phyloP scores from a whole-genome alignment of 2,329 filamentous ascomycete genomes.

The Trichoderma lentiforme region DNA sequence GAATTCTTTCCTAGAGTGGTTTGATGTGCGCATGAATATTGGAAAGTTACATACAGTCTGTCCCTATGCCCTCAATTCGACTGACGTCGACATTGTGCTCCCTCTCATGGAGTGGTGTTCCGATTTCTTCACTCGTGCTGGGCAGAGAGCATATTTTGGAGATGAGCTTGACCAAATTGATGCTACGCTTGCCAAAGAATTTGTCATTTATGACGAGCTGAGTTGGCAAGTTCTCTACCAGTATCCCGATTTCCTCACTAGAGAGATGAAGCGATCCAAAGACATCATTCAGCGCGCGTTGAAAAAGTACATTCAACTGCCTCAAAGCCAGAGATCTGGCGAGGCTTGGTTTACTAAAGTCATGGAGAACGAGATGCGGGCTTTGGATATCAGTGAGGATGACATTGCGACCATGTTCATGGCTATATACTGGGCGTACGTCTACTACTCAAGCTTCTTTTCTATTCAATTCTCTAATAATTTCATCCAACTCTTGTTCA shows the following conservation, averaged over 20 bases:
- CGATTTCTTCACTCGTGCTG: slow-evolving; percentile 22
- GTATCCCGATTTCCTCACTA: slow-evolving; percentile 24
- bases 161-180: slow-evolving; percentile 22
- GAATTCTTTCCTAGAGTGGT: slow-evolving; percentile 20
- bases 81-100: not conserved
- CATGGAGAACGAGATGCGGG: not conserved
- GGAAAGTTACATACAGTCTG: not conserved
- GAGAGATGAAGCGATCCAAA: slow-evolving; percentile 22
- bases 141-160: slow-evolving; percentile 27
- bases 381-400: not conserved
- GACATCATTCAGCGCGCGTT: not conserved
- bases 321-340: not conserved
- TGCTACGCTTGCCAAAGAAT: slow-evolving; percentile 18
- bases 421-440: not conserved
- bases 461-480: no score
- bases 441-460: not conserved
- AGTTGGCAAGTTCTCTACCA: slow-evolving; percentile 30
- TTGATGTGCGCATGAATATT: slow-evolving; percentile 18
- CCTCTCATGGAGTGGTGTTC: slow-evolving; percentile 24
- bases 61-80: not conserved
- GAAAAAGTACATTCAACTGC: not conserved
- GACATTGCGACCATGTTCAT: slow-evolving; percentile 4
- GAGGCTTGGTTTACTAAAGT: not conserved
- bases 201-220: slow-evolving; percentile 26
- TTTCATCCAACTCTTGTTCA: no score